Evolutionary conservation across 148 eudicot genomes (phyloP), one percentile per base, ranked within the genome.

Genomic region (Diospyros lotus): DNA sequence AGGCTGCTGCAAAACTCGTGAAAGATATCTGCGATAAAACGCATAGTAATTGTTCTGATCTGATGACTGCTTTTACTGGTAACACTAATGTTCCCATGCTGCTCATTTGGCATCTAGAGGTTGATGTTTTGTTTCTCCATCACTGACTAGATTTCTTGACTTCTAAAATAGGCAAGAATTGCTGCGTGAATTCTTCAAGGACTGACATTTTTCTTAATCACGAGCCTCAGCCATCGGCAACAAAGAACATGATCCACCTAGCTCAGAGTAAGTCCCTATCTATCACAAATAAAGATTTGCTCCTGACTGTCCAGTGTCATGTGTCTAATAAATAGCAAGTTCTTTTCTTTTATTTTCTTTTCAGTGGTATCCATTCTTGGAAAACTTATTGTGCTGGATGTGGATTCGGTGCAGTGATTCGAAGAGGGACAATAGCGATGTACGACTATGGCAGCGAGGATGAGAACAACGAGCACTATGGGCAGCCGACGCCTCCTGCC

Each of bases 361-460:
- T 48, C 8, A 48, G 6, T 48, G 52, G 8, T 48, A 28, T 0
- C 52, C 52, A 8, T 48, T 48, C 52, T 4, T 48, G 52, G 8
- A 48, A 48, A 48, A 48, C 4, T 48, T 0, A 48, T 48, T 4
- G 9, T 38, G 45, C 15, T 50, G 45, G 52, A 9, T 53, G 66
- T 51, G 4, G 55, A 40, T 68, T 41, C 14, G n/a, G 18, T 7
- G 74, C 28, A 84, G 87, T 84, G 87, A 79, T 82, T 6, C 72
- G 85, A 74, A 14, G 60, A 52, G 87, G 87, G 46, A 84, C 78
- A 0, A 82, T 84, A 70, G 69, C 62, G 66, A 84, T 76, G 85
- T 84, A 73, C 43, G 85, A 84, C 60, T 84, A 84, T 52, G 82
- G 84, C 1, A 75, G 70, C 18, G 66, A 6, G 14, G 77, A 77